Evolutionary conservation across 2,329 filamentous ascomycete genomes (phyloP), one percentile per base, ranked within the genome.

Genomic region (Claviceps sorghi): DNA sequence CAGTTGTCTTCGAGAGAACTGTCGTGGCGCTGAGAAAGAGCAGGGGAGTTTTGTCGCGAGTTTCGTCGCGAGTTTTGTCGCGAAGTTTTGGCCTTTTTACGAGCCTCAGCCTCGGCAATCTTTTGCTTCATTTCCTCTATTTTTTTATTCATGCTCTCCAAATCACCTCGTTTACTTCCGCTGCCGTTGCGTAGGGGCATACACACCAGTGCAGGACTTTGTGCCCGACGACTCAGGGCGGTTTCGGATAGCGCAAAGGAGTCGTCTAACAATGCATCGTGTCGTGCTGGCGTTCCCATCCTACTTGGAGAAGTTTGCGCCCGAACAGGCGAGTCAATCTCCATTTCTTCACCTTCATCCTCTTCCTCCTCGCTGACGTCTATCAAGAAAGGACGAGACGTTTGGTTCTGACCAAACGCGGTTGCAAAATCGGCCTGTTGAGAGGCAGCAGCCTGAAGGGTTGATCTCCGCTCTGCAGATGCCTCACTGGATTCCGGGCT

Each of bases 321-420:
- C 22, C 75, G 72, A 30, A 67, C 69, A 10, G 72, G 74, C 47
- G 76, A 79, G 29, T 79, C 79, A 26, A 84, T 73, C 53, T 82
- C 81, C 47, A 82, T 74, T 57, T 82, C 79, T 53, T 80, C 78
- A 48, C 79, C 76, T 36, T 76, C 74, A 57, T 82, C 79, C 52
- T 80, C 79, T 49, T 80, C 77, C 40, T 77, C 75, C 7, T 95
- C 90, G 62, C 88, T 95, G 41, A 94, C 83, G 57, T 94, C 80
- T 58, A 95, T 95, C 41, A 95, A 78, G 50, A 95, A 77, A 2
- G 77, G 77, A 49, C 81, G 74, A 26, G 83, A 74, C 50, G 76
- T 70, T 26, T 74, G 72, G 47, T 72, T 73, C 45, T 82, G 78
- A 13, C 77, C 78, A 59, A 83, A 82, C 2, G 48, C 26, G 34